Evolutionary conservation across 208 protist genomes (phyloP).

Genomic region (Wallacemonas rigidus): DNA sequence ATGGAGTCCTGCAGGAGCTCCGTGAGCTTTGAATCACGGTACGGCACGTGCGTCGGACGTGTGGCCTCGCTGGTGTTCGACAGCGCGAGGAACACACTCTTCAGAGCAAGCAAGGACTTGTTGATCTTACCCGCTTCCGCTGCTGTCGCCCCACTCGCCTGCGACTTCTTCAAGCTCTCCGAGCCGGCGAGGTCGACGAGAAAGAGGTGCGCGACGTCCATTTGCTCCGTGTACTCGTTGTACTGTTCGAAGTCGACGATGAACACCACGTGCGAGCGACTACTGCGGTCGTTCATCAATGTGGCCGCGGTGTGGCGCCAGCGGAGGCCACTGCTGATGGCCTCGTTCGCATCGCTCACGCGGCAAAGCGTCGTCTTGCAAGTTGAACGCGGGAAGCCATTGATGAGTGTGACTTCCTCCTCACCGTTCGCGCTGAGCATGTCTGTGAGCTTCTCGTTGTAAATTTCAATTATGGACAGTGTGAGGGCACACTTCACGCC

Average conservation of each 20-base stretch:
- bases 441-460: constrained; percentile 91
- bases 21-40: constrained; percentile 95
- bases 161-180: constrained; percentile 94
- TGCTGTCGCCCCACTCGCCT: constrained; percentile 78
- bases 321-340: constrained; percentile 67
- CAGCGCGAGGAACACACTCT: constrained; percentile 92
- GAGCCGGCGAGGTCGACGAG: constrained; percentile 96
- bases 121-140: constrained; percentile 94
- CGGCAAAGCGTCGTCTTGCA: constrained; percentile 67
- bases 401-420: constrained; percentile 82
- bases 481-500: constrained; percentile 86
- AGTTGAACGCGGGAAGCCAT: constrained; percentile 78
- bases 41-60: constrained; percentile 89
- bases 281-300: constrained; percentile 96
- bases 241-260: constrained; percentile 91
- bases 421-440: constrained; percentile 84
- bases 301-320: constrained; percentile 92
- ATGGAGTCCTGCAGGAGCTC: constrained; percentile 95
- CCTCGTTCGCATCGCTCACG: constrained; percentile 73
- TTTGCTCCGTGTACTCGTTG: constrained; percentile 85
- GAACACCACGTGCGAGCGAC: constrained; percentile 97
- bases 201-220: constrained; percentile 93
- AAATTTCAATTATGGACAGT: constrained; percentile 93
- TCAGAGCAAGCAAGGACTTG: constrained; percentile 90
- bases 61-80: constrained; percentile 83